Evolutionary conservation across 192 early-diverging fungal species (phyloP).

Genomic region (Mortierella alpina): DNA sequence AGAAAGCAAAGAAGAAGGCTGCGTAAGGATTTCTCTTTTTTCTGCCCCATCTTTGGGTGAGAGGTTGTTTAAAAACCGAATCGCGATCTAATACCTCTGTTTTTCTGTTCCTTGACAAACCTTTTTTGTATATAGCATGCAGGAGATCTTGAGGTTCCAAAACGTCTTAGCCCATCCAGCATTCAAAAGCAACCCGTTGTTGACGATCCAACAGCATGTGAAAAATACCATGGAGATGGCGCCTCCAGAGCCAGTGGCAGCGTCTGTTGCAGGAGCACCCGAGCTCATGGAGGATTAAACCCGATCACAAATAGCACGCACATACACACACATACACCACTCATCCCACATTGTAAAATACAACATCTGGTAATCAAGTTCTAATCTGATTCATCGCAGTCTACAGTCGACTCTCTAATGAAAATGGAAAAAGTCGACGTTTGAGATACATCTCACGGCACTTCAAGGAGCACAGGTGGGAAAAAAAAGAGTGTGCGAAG

Average conservation of each 20-base stretch:
- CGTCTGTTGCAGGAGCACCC: not conserved
- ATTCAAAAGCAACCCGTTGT: constrained; percentile 76
- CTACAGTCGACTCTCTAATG: not conserved
- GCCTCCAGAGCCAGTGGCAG: constrained; percentile 29
- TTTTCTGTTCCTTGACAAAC: not conserved
- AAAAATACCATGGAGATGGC: constrained; percentile 71
- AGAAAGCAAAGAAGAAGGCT: constrained; percentile 70
- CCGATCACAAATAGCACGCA: too few species aligned
- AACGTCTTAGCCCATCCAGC: constrained; percentile 78
- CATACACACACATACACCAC: too few species aligned
- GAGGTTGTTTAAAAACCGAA: not conserved
- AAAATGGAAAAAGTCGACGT: too few species aligned
- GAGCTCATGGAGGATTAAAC: constrained; percentile 39
- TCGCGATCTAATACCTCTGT: not conserved
- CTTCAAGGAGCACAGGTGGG: too few species aligned
- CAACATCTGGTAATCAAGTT: not conserved
- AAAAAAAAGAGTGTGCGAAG: too few species aligned
- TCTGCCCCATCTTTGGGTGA: not conserved
- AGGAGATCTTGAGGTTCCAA: constrained; percentile 78
- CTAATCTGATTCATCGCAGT: constrained; percentile 2
- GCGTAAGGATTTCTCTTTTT: constrained; percentile 54
- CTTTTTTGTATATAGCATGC: constrained; percentile 57
- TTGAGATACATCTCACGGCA: too few species aligned
- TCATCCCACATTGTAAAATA: too few species aligned
- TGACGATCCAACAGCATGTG: constrained; percentile 79